These are phyloP conservation scores for Apium graveolens DNA, from an alignment of 129 eudicot genomes.

Conservation along the genomic window DNA sequence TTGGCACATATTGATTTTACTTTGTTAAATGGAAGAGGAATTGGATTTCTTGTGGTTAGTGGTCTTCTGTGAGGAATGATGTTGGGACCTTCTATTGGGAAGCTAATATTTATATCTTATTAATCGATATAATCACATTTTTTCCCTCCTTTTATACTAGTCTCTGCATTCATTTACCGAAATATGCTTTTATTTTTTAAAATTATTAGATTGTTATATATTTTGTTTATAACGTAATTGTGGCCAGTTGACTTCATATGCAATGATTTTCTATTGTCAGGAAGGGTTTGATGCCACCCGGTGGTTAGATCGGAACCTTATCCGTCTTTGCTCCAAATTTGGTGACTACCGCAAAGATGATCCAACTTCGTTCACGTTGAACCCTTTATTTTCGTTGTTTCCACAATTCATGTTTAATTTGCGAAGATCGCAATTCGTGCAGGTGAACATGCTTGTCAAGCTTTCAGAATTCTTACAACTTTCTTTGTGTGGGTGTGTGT, in stretches of 20 bases:
- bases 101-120: neutral
- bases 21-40: neutral
- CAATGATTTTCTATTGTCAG: slow-evolving; percentile 24
- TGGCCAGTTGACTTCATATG: neutral
- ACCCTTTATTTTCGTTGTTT: slow-evolving; percentile 83
- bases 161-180: neutral
- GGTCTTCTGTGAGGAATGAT: neutral
- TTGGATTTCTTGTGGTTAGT: neutral
- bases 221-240: neutral
- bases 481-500: neutral
- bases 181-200: neutral
- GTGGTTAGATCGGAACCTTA: slow-evolving; percentile 91
- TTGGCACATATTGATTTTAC: neutral
- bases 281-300: slow-evolving; percentile 95
- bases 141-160: neutral
- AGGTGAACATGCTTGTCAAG: slow-evolving; percentile 35
- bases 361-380: slow-evolving; percentile 79
- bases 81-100: neutral
- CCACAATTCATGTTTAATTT: slow-evolving; percentile 97
- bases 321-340: slow-evolving; percentile 85
- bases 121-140: neutral
- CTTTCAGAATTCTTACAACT: neutral
- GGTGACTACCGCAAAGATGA: slow-evolving; percentile 97
- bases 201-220: neutral
- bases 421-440: slow-evolving; percentile 93